Percentiles rank a stretch among this genome's conserved stretches.
These are phyloP conservation scores for Pyricularia sp. DNA, from an alignment of 2,329 filamentous ascomycete genomes.

Conservation along the genomic window DNA sequence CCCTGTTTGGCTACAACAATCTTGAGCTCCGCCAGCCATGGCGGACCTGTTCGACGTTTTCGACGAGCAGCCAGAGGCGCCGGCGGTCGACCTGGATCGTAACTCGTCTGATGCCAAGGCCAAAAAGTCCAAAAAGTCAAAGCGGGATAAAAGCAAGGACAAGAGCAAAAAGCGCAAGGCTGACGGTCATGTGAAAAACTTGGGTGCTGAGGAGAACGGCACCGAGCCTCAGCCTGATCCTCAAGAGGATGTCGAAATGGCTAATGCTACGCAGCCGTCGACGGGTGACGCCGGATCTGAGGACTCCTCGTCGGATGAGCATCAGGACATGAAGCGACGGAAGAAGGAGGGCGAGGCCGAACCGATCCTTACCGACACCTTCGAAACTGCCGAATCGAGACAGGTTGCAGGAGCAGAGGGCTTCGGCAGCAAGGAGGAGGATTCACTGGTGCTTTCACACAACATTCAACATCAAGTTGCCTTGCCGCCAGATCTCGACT, in stretches of 20 bases:
- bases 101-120: background rate
- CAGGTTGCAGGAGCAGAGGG: conserved; percentile 77
- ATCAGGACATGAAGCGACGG: conserved; percentile 49
- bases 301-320: conserved; percentile 26
- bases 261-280: conserved; percentile 23
- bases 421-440: conserved; percentile 42
- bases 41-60: conserved; percentile 75
- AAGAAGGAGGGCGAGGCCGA: conserved; percentile 56
- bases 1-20: background rate
- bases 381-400: conserved; percentile 89
- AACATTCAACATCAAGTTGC: conserved; percentile 98
- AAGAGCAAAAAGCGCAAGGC: conserved; percentile 79
- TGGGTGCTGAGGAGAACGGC: background rate
- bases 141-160: conserved; percentile 41
- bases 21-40: background rate
- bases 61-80: conserved; percentile 51
- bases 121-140: conserved; percentile 23
- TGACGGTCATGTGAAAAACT: conserved; percentile 45
- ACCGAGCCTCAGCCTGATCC: background rate
- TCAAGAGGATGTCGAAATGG: conserved; percentile 27
- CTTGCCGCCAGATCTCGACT: conserved; percentile 85
- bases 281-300: conserved; percentile 18
- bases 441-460: conserved; percentile 77
- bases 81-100: background rate
- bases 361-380: conserved; percentile 83